These are phyloP conservation scores for Carallia brachiata DNA, from an alignment of 345 rosid species.

Conservation along the genomic window DNA sequence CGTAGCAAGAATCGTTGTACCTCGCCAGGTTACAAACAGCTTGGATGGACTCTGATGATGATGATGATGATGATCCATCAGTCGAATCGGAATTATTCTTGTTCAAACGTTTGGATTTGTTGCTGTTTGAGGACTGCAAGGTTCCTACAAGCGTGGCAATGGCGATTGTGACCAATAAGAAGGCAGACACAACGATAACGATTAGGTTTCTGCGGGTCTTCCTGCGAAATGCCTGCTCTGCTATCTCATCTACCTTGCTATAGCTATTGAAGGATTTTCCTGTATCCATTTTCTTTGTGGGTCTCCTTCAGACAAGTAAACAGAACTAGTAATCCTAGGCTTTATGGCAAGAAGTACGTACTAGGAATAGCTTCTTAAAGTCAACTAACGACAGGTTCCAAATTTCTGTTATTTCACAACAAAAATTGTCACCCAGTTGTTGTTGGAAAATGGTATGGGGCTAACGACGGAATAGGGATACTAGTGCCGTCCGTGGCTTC, in stretches of 20 bases:
- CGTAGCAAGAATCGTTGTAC: slow-evolving; percentile 30
- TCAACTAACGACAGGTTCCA: too few species aligned
- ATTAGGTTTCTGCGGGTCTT: slow-evolving; percentile 23
- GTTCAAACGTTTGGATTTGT: neutral
- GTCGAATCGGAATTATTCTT: neutral
- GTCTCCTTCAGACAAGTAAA: too few species aligned
- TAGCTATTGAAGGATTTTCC: slow-evolving; percentile 15
- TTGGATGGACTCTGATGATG: slow-evolving; percentile 11
- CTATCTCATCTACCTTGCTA: slow-evolving; percentile 14
- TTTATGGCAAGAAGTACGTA: too few species aligned
- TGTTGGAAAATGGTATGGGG: too few species aligned
- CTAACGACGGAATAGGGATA: too few species aligned
- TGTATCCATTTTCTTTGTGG: neutral
- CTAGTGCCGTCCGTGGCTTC: too few species aligned
- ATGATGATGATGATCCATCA: neutral
- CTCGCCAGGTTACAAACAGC: slow-evolving; percentile 27
- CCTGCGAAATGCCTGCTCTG: slow-evolving; percentile 23
- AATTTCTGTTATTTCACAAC: too few species aligned
- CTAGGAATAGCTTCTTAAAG: too few species aligned
- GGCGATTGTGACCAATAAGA: slow-evolving; percentile 10
- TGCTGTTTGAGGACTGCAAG: neutral
- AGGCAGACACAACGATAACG: slow-evolving; percentile 13
- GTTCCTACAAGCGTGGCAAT: slow-evolving; percentile 12
- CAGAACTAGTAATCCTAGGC: too few species aligned
- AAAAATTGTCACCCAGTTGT: too few species aligned